phyloP scores from a whole-genome alignment of 257 asterid genomes.

The Penstemon eatonii region DNA sequence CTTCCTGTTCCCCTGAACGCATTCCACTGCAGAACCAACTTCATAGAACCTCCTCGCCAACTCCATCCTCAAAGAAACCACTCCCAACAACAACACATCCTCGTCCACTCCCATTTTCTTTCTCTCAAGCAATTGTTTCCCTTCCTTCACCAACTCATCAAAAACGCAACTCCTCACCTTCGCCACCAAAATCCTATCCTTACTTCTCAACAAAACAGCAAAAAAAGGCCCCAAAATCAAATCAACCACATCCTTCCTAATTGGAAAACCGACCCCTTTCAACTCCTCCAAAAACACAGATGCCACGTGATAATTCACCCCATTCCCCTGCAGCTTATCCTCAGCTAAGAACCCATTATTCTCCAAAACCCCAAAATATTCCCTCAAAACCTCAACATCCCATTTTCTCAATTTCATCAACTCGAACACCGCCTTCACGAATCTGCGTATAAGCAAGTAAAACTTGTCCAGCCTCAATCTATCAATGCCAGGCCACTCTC shows the following conservation, averaged over 20 bases:
- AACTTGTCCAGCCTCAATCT: constrained; percentile 86
- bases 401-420: constrained; percentile 55
- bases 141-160: constrained; percentile 60
- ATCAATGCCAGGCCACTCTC: constrained; percentile 95
- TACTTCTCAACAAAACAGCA: constrained; percentile 44
- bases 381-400: constrained; percentile 59
- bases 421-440: constrained; percentile 59
- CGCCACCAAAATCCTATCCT: constrained; percentile 73
- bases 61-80: constrained; percentile 68
- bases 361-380: constrained; percentile 52
- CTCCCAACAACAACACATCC: constrained; percentile 47
- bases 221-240: constrained; percentile 66
- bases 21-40: constrained; percentile 60
- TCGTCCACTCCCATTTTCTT: constrained; percentile 49
- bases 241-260: constrained; percentile 53
- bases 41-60: constrained; percentile 58
- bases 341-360: constrained; percentile 60
- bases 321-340: constrained; percentile 77
- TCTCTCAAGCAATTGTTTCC: constrained; percentile 50
- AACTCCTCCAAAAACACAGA: constrained; percentile 88
- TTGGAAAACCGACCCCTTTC: constrained; percentile 57
- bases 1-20: constrained; percentile 86
- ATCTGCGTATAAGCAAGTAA: constrained; percentile 75
- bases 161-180: constrained; percentile 76
- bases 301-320: constrained; percentile 82